Conservation (phyloP, 768 basidiomycete genomes). For the Phaeotremella fagi region DNA sequence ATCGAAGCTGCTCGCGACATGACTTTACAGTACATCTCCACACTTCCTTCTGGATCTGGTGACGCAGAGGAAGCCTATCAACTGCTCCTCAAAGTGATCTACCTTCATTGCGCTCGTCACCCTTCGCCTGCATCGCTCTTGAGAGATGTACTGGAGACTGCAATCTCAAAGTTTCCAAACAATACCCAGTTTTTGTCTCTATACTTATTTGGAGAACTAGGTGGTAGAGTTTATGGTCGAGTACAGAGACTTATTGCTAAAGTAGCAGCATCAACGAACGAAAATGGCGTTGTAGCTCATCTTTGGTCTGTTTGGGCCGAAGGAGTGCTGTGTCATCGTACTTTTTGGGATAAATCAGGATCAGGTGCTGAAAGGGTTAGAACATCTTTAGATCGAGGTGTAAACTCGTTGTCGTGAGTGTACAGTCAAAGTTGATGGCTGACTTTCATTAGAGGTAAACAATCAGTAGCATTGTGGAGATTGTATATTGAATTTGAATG, state of each 20-base stretch:
- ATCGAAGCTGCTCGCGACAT: conserved; percentile 28
- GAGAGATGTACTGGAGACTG: conserved; percentile 44
- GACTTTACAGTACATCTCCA: conserved; percentile 27
- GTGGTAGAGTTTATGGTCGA: conserved; percentile 46
- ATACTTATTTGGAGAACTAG: conserved; percentile 46
- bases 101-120: conserved; percentile 26
- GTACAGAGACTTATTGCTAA: conserved; percentile 45
- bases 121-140: conserved; percentile 34
- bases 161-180: conserved; percentile 45
- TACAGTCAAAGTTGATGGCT: neutral
- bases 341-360: conserved; percentile 38
- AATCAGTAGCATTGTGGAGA: conserved; percentile 46
- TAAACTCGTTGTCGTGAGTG: conserved; percentile 38
- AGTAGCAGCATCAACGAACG: conserved; percentile 1
- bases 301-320: conserved; percentile 46
- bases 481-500: conserved; percentile 51
- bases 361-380: conserved; percentile 43
- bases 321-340: conserved; percentile 17
- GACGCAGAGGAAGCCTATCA: conserved; percentile 45
- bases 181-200: conserved; percentile 49
- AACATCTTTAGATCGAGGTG: conserved; percentile 42
- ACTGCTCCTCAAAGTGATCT: conserved; percentile 39
- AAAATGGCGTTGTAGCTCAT: conserved; percentile 26
- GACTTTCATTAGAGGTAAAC: conserved; percentile 30
- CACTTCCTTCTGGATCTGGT: conserved; percentile 16